Percentiles rank a stretch among this genome's conserved stretches.
Evolutionary conservation across 179 eudicot genomes (phyloP).

Genomic region (Amaranthus tricolor): DNA sequence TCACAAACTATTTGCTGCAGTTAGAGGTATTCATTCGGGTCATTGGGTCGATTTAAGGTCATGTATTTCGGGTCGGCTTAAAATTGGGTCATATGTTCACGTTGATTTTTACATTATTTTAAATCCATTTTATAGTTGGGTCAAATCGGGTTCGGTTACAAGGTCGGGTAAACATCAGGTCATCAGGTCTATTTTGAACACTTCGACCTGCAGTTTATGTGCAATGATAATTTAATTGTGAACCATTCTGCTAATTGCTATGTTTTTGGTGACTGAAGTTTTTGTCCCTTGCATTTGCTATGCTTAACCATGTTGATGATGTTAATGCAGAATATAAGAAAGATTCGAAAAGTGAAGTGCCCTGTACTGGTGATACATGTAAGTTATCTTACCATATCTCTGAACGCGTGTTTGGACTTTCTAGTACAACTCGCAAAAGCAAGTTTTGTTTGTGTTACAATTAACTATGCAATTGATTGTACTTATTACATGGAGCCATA

Average conservation of each 20-base stretch:
- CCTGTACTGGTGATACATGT: constrained; percentile 96
- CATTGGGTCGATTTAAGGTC: too few species aligned
- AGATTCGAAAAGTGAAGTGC: constrained; percentile 83
- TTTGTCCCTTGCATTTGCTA: background rate
- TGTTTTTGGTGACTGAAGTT: background rate
- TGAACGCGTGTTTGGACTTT: background rate
- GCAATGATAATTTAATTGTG: background rate
- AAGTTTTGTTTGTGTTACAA: background rate
- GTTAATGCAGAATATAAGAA: constrained; percentile 73
- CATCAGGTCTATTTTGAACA: too few species aligned
- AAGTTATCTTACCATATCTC: constrained; percentile 34
- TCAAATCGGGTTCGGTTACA: too few species aligned
- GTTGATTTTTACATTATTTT: too few species aligned
- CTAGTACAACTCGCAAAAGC: background rate
- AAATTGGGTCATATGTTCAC: too few species aligned
- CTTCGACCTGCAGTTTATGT: background rate
- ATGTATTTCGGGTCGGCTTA: too few species aligned
- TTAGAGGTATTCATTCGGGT: too few species aligned
- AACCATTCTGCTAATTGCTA: background rate
- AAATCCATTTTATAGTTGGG: too few species aligned
- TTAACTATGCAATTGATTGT: too few species aligned
- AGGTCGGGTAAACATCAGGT: too few species aligned
- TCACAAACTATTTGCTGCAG: background rate
- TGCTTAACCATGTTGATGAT: constrained; percentile 20
- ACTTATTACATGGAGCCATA: too few species aligned